Evolutionary conservation across 768 basidiomycete genomes (phyloP).

Genomic region (Leccinum longicurvipes): DNA sequence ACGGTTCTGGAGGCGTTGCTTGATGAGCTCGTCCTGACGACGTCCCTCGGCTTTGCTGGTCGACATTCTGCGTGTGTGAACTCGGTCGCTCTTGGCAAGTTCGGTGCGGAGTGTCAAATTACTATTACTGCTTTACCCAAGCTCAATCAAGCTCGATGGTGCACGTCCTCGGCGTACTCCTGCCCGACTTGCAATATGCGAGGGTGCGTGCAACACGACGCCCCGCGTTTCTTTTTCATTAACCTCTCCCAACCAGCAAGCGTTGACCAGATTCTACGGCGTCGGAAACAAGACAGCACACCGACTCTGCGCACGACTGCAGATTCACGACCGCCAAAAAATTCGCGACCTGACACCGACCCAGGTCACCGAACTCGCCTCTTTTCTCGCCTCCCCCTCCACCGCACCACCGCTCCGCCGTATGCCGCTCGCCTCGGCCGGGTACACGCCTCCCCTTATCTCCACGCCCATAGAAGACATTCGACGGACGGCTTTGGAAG

Average conservation of each 20-base stretch:
- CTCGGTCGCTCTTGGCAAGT: slow-evolving; percentile 1
- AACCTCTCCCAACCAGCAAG: slow-evolving; percentile 60
- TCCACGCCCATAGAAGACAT: slow-evolving; percentile 31
- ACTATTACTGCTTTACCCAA: neutral
- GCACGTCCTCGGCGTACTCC: slow-evolving; percentile 80
- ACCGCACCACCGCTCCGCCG: slow-evolving; percentile 66
- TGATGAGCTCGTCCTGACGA: slow-evolving; percentile 79
- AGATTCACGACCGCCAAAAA: slow-evolving; percentile 83
- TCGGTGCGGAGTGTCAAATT: slow-evolving; percentile 26
- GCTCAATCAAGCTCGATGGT: slow-evolving; percentile 60
- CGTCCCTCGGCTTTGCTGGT: slow-evolving; percentile 77
- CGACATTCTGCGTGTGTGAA: slow-evolving; percentile 51
- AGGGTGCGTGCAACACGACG: slow-evolving; percentile 50
- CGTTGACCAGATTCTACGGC: slow-evolving; percentile 89
- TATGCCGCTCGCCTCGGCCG: slow-evolving; percentile 59
- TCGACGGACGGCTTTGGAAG: slow-evolving; percentile 27
- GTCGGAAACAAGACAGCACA: slow-evolving; percentile 72
- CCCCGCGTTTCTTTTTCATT: neutral
- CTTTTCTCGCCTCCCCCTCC: slow-evolving; percentile 87
- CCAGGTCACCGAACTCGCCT: slow-evolving; percentile 89
- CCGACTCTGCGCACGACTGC: slow-evolving; percentile 86
- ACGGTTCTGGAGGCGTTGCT: slow-evolving; percentile 75
- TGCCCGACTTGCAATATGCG: slow-evolving; percentile 73
- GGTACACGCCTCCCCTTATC: slow-evolving; percentile 49
- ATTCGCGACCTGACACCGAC: slow-evolving; percentile 78